phyloP scores from a whole-genome alignment of 306 rosid genomes.

The Potentilla sterilis region DNA sequence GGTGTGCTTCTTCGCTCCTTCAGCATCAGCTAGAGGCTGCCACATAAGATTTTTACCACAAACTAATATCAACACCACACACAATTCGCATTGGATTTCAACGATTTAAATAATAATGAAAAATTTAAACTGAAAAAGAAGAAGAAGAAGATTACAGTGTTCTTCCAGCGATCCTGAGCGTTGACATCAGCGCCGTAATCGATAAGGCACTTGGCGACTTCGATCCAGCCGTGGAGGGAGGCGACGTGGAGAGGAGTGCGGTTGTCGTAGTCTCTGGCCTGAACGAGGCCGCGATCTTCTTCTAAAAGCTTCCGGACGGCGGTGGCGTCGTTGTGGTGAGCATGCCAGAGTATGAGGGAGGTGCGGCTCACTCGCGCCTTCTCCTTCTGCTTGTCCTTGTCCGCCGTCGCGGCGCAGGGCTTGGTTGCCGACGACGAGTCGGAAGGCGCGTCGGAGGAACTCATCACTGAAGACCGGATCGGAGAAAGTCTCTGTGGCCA shows the following conservation, averaged over 20 bases:
- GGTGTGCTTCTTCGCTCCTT: constrained; percentile 65
- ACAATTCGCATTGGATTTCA: neutral
- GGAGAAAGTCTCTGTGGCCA: neutral
- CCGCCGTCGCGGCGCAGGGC: neutral
- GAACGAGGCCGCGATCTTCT: constrained; percentile 78
- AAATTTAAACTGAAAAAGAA: neutral
- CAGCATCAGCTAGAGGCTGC: constrained; percentile 99
- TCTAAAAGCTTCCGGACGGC: constrained; percentile 95
- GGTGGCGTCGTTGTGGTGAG: constrained; percentile 78
- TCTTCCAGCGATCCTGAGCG: constrained; percentile 96
- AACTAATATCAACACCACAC: neutral
- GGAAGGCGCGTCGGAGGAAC: constrained; percentile 36
- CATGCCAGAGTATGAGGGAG: constrained; percentile 91
- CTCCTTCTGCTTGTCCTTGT: constrained; percentile 61
- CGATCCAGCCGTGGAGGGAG: constrained; percentile 81
- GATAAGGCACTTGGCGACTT: constrained; percentile 67
- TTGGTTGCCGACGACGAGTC: constrained; percentile 26
- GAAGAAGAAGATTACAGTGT: constrained; percentile 50
- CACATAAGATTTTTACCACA: neutral
- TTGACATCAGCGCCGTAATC: constrained; percentile 85
- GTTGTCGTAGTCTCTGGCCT: constrained; percentile 78
- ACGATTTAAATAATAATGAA: neutral
- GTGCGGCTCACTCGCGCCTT: constrained; percentile 85
- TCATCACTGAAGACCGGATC: constrained; percentile 47
- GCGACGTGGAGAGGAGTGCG: constrained; percentile 95